Percentiles rank a stretch among this genome's conserved stretches.
Evolutionary conservation across 371 early-diverging fungal species (phyloP).

Genomic region (Apophysomyces elegans): DNA sequence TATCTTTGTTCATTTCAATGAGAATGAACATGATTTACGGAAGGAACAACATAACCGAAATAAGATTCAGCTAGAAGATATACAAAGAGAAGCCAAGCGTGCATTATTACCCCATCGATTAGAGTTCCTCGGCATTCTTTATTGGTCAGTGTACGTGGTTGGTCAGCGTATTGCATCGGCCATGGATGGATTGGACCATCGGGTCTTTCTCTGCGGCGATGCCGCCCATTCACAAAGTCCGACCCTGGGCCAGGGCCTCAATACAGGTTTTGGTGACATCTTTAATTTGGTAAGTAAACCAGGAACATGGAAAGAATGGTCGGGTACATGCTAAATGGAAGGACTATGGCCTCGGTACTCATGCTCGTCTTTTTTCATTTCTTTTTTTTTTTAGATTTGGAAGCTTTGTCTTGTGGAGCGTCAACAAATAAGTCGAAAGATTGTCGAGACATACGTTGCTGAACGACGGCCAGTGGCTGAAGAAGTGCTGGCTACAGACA

Average conservation of each 20-base stretch:
- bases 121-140: slow-evolving; percentile 51
- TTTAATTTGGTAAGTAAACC: slow-evolving; percentile 40
- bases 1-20: slow-evolving; percentile 49
- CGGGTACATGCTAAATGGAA: too few species aligned
- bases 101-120: slow-evolving; percentile 47
- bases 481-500: slow-evolving; percentile 42
- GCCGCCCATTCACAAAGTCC: slow-evolving; percentile 53
- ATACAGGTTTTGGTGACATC: slow-evolving; percentile 51
- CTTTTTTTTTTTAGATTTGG: slow-evolving; percentile 33
- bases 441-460: slow-evolving; percentile 32
- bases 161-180: slow-evolving; percentile 42
- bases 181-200: slow-evolving; percentile 34
- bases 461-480: slow-evolving; percentile 46
- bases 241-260: slow-evolving; percentile 49
- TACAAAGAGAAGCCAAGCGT: slow-evolving; percentile 51
- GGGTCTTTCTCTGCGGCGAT: slow-evolving; percentile 51
- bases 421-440: slow-evolving; percentile 24
- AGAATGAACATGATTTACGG: slow-evolving; percentile 41
- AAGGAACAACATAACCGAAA: slow-evolving; percentile 51
- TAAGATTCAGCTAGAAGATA: slow-evolving; percentile 52
- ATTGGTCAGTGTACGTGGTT: slow-evolving; percentile 53
- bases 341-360: background rate
- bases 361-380: background rate
- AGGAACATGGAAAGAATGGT: background rate
- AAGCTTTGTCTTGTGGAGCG: slow-evolving; percentile 46